These are phyloP conservation scores for Alternaria sp. DNA, from an alignment of 2,329 filamentous ascomycete genomes.

Conservation along the genomic window DNA sequence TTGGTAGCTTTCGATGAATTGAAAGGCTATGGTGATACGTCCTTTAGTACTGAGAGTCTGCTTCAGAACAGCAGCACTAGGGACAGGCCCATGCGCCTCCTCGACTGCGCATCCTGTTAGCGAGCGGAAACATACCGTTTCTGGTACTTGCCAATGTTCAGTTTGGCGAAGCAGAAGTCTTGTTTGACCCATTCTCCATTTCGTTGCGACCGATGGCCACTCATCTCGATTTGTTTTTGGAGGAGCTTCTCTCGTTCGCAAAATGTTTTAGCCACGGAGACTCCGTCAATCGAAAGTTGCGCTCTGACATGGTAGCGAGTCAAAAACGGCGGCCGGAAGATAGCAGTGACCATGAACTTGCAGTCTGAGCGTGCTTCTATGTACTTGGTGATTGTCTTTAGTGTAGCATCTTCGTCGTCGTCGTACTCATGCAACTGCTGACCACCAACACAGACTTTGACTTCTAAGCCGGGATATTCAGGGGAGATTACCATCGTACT, in stretches of 20 bases:
- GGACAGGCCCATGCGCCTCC: not conserved
- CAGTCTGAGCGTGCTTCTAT: slow-evolving; percentile 13
- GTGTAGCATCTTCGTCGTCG: slow-evolving; percentile 2
- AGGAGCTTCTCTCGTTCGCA: not conserved
- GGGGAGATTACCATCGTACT: too few relatives aligned
- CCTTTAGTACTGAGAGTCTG: not conserved
- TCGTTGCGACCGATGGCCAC: not conserved
- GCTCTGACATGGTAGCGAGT: too few relatives aligned
- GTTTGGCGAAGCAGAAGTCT: slow-evolving; percentile 14
- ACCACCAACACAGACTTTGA: slow-evolving; percentile 15
- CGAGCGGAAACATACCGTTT: not conserved
- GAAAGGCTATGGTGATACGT: not conserved
- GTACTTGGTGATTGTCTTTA: slow-evolving; percentile 13
- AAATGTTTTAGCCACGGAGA: too few relatives aligned
- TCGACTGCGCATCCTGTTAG: slow-evolving; percentile 2
- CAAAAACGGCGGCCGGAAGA: too few relatives aligned
- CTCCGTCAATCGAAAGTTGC: too few relatives aligned
- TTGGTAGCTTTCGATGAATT: not conserved
- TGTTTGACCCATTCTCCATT: not conserved
- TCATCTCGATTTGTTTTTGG: not conserved
- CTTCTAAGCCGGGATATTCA: not conserved
- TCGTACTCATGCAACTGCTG: slow-evolving; percentile 20
- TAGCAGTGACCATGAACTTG: slow-evolving; percentile 6
- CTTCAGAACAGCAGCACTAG: not conserved
- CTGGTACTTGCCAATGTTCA: slow-evolving; percentile 18